These are phyloP conservation scores for Antarctomyces pellizariae DNA, from an alignment of 495 filamentous ascomycete genomes.

Conservation along the genomic window DNA sequence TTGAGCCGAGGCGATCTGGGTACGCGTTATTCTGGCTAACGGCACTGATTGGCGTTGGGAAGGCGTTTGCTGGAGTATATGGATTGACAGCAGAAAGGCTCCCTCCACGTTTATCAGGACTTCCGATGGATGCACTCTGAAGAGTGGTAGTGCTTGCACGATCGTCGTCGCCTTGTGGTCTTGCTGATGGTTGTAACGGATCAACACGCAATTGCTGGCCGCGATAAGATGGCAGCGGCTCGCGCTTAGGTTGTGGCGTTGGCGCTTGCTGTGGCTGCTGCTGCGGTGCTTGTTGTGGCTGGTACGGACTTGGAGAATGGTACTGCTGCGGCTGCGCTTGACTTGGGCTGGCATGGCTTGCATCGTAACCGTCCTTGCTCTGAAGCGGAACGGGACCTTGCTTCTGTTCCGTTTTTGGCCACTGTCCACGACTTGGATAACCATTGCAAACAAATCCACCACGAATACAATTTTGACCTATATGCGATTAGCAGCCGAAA, in stretches of 20 bases:
- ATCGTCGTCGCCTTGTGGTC: slow-evolving; percentile 22
- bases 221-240: slow-evolving; percentile 25
- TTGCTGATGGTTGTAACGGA: slow-evolving; percentile 25
- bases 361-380: slow-evolving; percentile 53
- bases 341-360: slow-evolving; percentile 31
- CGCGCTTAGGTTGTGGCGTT: slow-evolving; percentile 19
- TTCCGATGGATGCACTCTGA: slow-evolving; percentile 24
- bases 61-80: slow-evolving; percentile 18
- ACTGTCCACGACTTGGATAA: slow-evolving; percentile 52
- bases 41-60: slow-evolving; percentile 30
- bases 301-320: slow-evolving; percentile 12
- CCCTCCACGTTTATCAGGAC: slow-evolving; percentile 26
- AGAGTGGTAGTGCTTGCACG: slow-evolving; percentile 23
- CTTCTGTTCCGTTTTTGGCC: slow-evolving; percentile 40
- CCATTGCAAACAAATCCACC: slow-evolving; percentile 86
- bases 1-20: slow-evolving; percentile 21
- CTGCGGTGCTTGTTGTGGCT: slow-evolving; percentile 19
- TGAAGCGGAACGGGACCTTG: slow-evolving; percentile 53
- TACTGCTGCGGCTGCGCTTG: slow-evolving; percentile 16
- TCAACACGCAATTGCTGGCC: slow-evolving; percentile 30
- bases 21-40: slow-evolving; percentile 18
- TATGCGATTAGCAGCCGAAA: slow-evolving; percentile 4
- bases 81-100: slow-evolving; percentile 25
- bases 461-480: slow-evolving; percentile 80
- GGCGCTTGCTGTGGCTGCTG: slow-evolving; percentile 13